phyloP scores from a whole-genome alignment of 1,284 basidiomycete genomes.

The Apiotrichum veenhuisii region DNA sequence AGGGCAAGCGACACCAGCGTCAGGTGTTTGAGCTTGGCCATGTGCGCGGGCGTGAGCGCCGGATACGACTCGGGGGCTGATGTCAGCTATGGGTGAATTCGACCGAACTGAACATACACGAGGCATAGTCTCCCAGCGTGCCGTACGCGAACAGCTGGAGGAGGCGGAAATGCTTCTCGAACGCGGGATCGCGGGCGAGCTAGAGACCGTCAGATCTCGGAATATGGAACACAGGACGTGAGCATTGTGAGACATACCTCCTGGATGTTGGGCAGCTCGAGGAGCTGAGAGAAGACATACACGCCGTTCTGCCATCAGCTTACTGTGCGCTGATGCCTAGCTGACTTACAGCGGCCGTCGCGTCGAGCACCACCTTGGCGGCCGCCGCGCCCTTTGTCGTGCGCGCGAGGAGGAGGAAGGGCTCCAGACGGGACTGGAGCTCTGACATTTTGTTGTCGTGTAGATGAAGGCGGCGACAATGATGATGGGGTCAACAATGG shows the following conservation, averaged over 20 bases:
- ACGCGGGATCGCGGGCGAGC: slow-evolving; percentile 54
- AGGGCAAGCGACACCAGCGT: slow-evolving; percentile 77
- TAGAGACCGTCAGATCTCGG: background rate
- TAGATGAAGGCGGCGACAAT: too few species aligned
- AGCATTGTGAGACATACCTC: slow-evolving; percentile 71
- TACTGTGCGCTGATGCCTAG: background rate
- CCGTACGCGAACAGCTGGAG: slow-evolving; percentile 85
- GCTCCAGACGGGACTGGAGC: slow-evolving; percentile 57
- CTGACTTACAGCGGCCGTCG: slow-evolving; percentile 63
- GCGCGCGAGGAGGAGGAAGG: slow-evolving; percentile 83
- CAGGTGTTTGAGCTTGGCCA: slow-evolving; percentile 83
- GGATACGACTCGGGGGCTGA: slow-evolving; percentile 63
- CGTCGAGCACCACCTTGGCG: slow-evolving; percentile 80
- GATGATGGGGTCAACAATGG: background rate
- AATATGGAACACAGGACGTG: background rate
- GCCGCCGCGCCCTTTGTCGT: slow-evolving; percentile 85
- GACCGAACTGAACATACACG: slow-evolving; percentile 31
- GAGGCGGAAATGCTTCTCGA: slow-evolving; percentile 60
- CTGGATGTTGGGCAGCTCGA: slow-evolving; percentile 74
- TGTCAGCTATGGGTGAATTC: slow-evolving; percentile 31
- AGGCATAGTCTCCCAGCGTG: slow-evolving; percentile 72
- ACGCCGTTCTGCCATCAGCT: slow-evolving; percentile 60
- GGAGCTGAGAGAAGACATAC: slow-evolving; percentile 82
- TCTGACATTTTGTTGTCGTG: slow-evolving; percentile 25
- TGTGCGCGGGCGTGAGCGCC: slow-evolving; percentile 65